Percentiles rank a stretch among this genome's conserved stretches.
phyloP scores from a whole-genome alignment of 371 early-diverging fungal species.

The Lichtheimia ornata region DNA sequence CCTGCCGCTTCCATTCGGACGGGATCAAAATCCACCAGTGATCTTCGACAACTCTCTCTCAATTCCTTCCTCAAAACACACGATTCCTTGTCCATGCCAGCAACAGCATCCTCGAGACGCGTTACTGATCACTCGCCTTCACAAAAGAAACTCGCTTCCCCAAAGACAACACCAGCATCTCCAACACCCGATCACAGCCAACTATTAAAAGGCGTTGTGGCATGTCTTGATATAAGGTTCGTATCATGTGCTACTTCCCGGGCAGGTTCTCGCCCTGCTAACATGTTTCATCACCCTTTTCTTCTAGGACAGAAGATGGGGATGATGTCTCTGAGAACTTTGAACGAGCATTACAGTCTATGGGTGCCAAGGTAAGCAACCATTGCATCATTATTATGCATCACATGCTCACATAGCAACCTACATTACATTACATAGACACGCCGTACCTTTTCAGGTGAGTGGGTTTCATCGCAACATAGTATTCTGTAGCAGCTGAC shows the following conservation, averaged over 20 bases:
- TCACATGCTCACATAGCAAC: neutral
- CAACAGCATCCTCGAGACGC: neutral
- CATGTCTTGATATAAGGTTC: conserved; percentile 48
- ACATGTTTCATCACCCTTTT: neutral
- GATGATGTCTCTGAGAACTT: conserved; percentile 49
- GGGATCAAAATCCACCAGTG: neutral
- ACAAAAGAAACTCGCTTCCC: neutral
- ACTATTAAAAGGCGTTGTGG: conserved; percentile 41
- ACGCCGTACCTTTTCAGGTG: conserved; percentile 31
- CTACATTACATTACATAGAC: conserved; percentile 12
- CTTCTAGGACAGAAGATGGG: conserved; percentile 50
- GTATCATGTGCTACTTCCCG: neutral
- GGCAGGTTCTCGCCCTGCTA: neutral
- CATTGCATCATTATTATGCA: neutral
- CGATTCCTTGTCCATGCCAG: neutral
- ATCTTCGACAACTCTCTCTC: conserved; percentile 8
- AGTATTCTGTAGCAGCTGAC: neutral
- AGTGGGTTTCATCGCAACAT: neutral
- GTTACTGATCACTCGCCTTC: neutral
- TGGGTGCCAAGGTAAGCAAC: conserved; percentile 46
- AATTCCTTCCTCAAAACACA: conserved; percentile 11
- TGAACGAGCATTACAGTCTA: conserved; percentile 41
- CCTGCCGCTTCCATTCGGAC: neutral
- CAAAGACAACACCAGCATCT: conserved; percentile 1
- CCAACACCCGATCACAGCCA: conserved; percentile 16